Evolutionary conservation across 2,329 filamentous ascomycete genomes (phyloP).

Genomic region (Cercospora zeae-maydis): DNA sequence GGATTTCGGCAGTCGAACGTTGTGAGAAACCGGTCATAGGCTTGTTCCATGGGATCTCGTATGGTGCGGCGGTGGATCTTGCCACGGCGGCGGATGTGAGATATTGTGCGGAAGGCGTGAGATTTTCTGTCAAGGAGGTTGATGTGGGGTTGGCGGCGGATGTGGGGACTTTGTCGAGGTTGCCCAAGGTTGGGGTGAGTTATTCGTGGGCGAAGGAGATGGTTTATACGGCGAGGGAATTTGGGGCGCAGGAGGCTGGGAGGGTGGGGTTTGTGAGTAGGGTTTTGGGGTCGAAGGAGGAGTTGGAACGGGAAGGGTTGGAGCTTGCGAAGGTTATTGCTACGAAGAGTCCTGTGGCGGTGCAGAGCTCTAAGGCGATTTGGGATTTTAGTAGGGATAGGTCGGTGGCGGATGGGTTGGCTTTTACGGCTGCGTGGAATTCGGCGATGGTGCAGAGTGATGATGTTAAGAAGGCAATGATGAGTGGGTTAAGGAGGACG

Average conservation of each 20-base stretch:
- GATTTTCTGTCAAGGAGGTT: constrained; percentile 73
- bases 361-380: constrained; percentile 81
- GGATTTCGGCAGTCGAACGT: constrained; percentile 69
- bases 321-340: constrained; percentile 64
- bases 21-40: constrained; percentile 82
- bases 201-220: constrained; percentile 72
- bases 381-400: constrained; percentile 78
- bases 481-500: constrained; percentile 25
- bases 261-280: constrained; percentile 66
- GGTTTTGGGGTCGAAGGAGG: constrained; percentile 59
- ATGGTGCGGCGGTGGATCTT: constrained; percentile 71
- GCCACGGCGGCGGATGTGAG: constrained; percentile 65
- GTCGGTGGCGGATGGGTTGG: constrained; percentile 58
- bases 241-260: constrained; percentile 64
- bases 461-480: constrained; percentile 25
- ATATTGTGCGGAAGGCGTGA: constrained; percentile 54
- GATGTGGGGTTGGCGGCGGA: constrained; percentile 78
- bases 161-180: constrained; percentile 67
- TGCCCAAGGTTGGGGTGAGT: constrained; percentile 69
- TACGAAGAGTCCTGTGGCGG: constrained; percentile 80
- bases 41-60: constrained; percentile 71
- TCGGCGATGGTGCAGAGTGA: constrained; percentile 25
- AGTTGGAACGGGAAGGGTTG: constrained; percentile 60
- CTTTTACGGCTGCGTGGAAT: constrained; percentile 27
- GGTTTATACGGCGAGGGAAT: constrained; percentile 64